phyloP scores from a whole-genome alignment of 257 asterid genomes.

The Solanum arcanum region DNA sequence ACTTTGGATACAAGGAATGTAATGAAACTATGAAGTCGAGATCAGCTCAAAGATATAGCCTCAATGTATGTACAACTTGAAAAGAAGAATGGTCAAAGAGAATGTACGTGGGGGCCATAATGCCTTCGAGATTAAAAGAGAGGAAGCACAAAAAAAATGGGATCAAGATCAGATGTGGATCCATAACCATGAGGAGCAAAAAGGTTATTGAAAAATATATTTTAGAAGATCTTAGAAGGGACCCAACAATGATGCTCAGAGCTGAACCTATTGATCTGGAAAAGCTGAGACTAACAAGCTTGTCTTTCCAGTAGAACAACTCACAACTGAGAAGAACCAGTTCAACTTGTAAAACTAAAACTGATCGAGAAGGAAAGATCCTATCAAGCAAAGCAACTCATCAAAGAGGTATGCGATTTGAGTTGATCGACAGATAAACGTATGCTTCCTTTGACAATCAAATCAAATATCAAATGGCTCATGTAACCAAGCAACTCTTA shows the following conservation, averaged over 20 bases:
- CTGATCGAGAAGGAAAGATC: not conserved
- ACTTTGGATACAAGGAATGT: not conserved
- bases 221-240: not conserved
- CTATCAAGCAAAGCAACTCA: not conserved
- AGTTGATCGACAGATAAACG: not conserved
- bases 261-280: not conserved
- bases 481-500: not conserved
- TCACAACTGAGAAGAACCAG: not conserved
- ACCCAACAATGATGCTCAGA: not conserved
- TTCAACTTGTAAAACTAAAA: not conserved
- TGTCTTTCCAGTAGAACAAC: not conserved
- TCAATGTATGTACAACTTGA: not conserved
- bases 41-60: not conserved
- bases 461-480: not conserved
- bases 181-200: not conserved
- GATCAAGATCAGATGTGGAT: not conserved
- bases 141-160: not conserved
- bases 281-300: not conserved
- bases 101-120: not conserved
- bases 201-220: not conserved
- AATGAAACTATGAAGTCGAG: not conserved
- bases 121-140: not conserved
- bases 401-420: not conserved
- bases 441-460: not conserved
- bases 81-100: not conserved